Conservation (phyloP, 805 yeast species). For the Candida golubevii region DNA sequence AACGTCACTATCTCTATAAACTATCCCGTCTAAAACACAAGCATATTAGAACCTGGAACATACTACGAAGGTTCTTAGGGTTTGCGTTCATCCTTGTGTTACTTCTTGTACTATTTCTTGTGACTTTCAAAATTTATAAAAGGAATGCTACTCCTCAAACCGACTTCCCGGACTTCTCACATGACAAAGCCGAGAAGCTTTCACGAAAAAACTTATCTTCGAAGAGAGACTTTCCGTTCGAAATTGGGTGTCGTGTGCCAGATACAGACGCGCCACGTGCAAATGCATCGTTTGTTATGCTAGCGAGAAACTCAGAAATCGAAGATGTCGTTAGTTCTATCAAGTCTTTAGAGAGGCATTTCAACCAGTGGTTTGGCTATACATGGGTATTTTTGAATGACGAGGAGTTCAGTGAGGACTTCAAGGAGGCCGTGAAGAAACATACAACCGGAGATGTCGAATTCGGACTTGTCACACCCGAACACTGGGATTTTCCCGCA, state of each 20-base stretch:
- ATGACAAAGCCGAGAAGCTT: conserved; percentile 9
- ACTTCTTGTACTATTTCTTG: neutral
- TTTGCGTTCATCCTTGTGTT: conserved; percentile 1
- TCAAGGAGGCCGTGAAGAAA: conserved; percentile 47
- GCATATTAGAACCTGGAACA: neutral
- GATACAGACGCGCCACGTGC: conserved; percentile 44
- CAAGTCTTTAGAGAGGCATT: conserved; percentile 74
- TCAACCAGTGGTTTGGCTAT: conserved; percentile 90
- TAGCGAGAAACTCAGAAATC: conserved; percentile 77
- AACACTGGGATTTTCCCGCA: conserved; percentile 65
- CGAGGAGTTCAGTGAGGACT: conserved; percentile 64
- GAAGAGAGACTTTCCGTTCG: conserved; percentile 41
- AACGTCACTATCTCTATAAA: neutral
- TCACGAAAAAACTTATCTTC: conserved; percentile 16
- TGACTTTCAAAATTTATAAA: neutral
- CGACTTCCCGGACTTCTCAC: conserved; percentile 10
- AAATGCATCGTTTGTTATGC: conserved; percentile 79
- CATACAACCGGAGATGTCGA: conserved; percentile 59
- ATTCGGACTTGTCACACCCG: conserved; percentile 61
- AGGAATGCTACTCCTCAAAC: neutral
- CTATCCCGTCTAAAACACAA: conserved; percentile 2
- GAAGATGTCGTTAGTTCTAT: conserved; percentile 73
- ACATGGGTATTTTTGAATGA: conserved; percentile 91
- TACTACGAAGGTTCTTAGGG: conserved; percentile 6
- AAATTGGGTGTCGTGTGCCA: conserved; percentile 51